phyloP scores from a whole-genome alignment of 768 basidiomycete genomes.

The Psilocybe subaeruginosa region DNA sequence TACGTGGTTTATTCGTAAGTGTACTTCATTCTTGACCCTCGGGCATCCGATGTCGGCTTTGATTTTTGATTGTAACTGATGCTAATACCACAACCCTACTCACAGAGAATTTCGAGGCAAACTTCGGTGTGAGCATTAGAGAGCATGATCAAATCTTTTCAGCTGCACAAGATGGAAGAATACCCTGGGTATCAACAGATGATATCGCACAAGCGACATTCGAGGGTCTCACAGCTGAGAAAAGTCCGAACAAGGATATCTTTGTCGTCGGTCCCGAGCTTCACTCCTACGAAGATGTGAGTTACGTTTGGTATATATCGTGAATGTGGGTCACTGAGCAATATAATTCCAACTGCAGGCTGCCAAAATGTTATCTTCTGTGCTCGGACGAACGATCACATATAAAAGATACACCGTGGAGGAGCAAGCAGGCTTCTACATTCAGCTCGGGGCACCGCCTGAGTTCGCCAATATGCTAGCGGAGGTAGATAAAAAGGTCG shows the following conservation, averaged over 20 bases:
- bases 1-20: slow-evolving; percentile 2
- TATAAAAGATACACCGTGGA: slow-evolving; percentile 10
- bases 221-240: slow-evolving; percentile 21
- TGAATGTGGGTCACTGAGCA: not conserved
- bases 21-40: not conserved
- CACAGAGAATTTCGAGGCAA: not conserved
- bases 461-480: not conserved
- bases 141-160: slow-evolving; percentile 14
- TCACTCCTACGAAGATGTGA: slow-evolving; percentile 25
- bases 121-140: not conserved
- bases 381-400: slow-evolving; percentile 18
- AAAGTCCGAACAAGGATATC: slow-evolving; percentile 8
- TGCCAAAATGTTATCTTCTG: slow-evolving; percentile 3
- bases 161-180: slow-evolving; percentile 17
- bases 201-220: slow-evolving; percentile 31
- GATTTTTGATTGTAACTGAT: not conserved
- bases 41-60: not conserved
- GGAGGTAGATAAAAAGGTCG: not conserved
- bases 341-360: slow-evolving; percentile 1
- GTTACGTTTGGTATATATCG: not conserved
- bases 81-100: not conserved
- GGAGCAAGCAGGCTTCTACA: slow-evolving; percentile 1
- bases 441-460: too few species aligned
- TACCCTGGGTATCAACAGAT: slow-evolving; percentile 27
- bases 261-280: slow-evolving; percentile 29